phyloP scores from a whole-genome alignment of 2,329 filamentous ascomycete genomes.

The Plectosphaerella plurivora region DNA sequence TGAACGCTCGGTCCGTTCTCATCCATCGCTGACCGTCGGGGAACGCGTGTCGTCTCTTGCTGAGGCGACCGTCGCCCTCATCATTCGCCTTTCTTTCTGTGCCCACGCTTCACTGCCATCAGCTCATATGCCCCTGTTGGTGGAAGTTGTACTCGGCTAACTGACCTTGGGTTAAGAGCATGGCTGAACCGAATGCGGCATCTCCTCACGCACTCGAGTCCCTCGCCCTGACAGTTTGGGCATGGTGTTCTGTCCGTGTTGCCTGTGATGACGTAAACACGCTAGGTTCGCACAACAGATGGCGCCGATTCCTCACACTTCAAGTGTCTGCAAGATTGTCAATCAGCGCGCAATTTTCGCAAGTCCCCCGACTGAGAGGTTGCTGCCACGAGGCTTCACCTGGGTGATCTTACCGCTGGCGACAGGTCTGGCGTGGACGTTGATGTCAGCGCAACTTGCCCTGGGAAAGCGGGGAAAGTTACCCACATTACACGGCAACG shows the following conservation, averaged over 20 bases:
- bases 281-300: no score
- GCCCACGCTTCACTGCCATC: no score
- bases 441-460: neutral
- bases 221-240: conserved; percentile 19
- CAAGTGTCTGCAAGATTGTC: neutral
- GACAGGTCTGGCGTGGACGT: neutral
- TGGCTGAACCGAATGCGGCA: conserved; percentile 22
- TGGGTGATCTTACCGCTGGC: neutral
- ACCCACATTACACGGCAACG: neutral
- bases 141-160: conserved; percentile 1
- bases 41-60: conserved; percentile 13
- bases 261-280: conserved; percentile 1
- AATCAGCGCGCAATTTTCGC: neutral
- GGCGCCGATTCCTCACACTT: neutral
- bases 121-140: no score
- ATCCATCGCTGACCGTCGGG: conserved; percentile 22
- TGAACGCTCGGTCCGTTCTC: conserved; percentile 17
- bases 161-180: conserved; percentile 19
- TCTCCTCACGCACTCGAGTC: conserved; percentile 19
- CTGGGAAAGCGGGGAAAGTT: neutral
- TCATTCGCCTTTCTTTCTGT: no score
- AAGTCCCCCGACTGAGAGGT: no score
- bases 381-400: neutral
- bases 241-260: conserved; percentile 10
- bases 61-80: neutral